Evolutionary conservation across 164 flowering plant species (phyloP).

Genomic region (Chimonanthus salicifolius): DNA sequence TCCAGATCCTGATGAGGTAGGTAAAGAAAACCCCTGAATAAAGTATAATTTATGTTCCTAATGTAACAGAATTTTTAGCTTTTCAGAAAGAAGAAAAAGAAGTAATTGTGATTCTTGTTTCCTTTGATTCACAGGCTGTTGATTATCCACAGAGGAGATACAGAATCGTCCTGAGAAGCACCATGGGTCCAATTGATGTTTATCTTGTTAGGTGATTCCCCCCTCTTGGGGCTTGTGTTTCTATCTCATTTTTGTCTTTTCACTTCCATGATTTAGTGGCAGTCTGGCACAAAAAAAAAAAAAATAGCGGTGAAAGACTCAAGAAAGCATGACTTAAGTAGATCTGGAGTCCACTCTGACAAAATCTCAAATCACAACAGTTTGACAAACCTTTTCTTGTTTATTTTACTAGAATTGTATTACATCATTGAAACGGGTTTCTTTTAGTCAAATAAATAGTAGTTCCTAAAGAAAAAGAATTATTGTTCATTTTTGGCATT

Average conservation of each 20-base stretch:
- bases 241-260: neutral
- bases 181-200: constrained; percentile 97
- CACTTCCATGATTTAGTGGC: neutral
- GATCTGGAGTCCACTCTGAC: neutral
- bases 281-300: no score
- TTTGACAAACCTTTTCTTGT: neutral
- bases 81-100: no score
- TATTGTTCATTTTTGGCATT: neutral
- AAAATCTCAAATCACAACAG: neutral
- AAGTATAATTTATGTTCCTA: neutral
- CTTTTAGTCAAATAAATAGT: neutral
- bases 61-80: neutral
- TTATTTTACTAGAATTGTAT: no score
- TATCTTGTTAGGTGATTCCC: constrained; percentile 80
- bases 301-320: neutral
- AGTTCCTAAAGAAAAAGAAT: neutral
- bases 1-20: constrained; percentile 97
- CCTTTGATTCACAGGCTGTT: constrained; percentile 50
- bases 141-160: constrained; percentile 94
- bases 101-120: neutral
- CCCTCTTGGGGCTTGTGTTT: neutral
- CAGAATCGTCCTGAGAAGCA: constrained; percentile 86
- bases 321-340: no score
- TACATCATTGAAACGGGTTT: neutral
- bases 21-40: neutral